Evolutionary conservation across 306 rosid genomes (phyloP).

Genomic region (Notholithocarpus densiflorus): DNA sequence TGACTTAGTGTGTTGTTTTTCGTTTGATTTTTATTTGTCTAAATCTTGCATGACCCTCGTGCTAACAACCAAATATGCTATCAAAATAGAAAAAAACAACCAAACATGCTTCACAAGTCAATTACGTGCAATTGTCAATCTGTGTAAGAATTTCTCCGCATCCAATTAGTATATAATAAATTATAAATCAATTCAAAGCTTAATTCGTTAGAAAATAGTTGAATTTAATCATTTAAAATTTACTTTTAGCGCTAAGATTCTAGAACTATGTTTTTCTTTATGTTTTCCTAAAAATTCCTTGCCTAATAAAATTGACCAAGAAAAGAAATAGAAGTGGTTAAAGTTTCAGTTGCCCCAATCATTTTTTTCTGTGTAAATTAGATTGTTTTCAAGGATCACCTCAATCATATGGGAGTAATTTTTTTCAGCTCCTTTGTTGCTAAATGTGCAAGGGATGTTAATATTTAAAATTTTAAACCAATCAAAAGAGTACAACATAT

Average conservation of each 20-base stretch:
- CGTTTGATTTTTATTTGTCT: background rate
- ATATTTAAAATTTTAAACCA: background rate
- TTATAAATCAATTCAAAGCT: too few relatives aligned
- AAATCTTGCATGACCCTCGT: constrained; percentile 56
- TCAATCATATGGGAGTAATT: background rate
- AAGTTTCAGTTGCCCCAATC: too few relatives aligned
- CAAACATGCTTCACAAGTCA: constrained; percentile 22
- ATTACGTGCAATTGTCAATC: constrained; percentile 9
- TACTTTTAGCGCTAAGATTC: too few relatives aligned
- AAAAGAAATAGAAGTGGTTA: too few relatives aligned
- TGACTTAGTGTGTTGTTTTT: too few relatives aligned
- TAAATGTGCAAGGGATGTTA: background rate
- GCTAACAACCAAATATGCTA: constrained; percentile 51
- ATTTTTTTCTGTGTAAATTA: too few relatives aligned
- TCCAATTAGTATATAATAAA: too few relatives aligned
- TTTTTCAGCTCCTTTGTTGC: background rate
- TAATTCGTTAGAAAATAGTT: too few relatives aligned
- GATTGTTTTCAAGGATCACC: too few relatives aligned
- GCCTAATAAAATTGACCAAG: background rate
- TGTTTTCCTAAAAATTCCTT: background rate
- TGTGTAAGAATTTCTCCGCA: too few relatives aligned
- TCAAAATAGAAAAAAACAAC: constrained; percentile 52
- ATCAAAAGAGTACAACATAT: background rate
- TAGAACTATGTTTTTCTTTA: too few relatives aligned
- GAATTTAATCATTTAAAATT: too few relatives aligned